A percentile compares a stretch with the other conserved stretches of the same genome.
Evolutionary conservation across 352 stramenopile genomes (phyloP).

Genomic region (Pythium dissimile): DNA sequence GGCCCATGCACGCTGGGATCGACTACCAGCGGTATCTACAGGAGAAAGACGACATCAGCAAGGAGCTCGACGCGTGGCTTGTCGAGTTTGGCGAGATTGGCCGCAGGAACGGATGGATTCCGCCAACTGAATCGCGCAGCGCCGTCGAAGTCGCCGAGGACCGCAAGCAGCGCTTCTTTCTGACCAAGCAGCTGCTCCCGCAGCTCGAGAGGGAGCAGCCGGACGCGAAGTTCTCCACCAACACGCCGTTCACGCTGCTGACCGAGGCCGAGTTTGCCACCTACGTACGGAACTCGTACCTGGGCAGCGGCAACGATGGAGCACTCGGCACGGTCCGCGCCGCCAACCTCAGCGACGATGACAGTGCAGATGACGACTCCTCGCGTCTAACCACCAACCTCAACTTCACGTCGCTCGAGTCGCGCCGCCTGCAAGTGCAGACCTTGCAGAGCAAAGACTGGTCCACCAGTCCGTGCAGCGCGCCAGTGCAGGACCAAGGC

Average conservation of each 20-base stretch:
- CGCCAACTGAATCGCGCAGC: slow-evolving; percentile 17
- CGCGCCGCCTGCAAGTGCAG: neutral
- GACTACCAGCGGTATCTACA: slow-evolving; percentile 51
- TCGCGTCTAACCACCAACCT: too few species aligned
- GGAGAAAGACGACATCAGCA: slow-evolving; percentile 34
- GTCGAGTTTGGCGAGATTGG: slow-evolving; percentile 25
- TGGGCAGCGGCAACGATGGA: neutral
- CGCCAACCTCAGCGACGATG: neutral
- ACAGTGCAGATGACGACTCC: slow-evolving; percentile 1
- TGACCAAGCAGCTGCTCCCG: slow-evolving; percentile 9
- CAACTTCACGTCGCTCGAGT: slow-evolving; percentile 4
- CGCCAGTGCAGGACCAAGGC: slow-evolving; percentile 31
- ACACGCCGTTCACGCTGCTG: slow-evolving; percentile 27
- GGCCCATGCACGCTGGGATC: slow-evolving; percentile 24
- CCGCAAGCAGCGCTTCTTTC: slow-evolving; percentile 23
- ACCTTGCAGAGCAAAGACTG: slow-evolving; percentile 12
- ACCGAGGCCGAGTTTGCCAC: slow-evolving; percentile 21
- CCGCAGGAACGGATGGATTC: slow-evolving; percentile 22
- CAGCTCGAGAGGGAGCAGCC: slow-evolving; percentile 18
- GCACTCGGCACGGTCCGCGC: neutral
- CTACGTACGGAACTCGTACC: slow-evolving; percentile 19
- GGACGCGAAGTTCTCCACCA: slow-evolving; percentile 20
- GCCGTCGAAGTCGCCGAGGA: slow-evolving; percentile 23
- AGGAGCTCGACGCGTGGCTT: slow-evolving; percentile 48
- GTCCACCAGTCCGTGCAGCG: slow-evolving; percentile 13